A percentile compares a stretch with the other conserved stretches of the same genome.
Conservation (phyloP, 345 rosid species). For the Eucalyptus sp. region DNA sequence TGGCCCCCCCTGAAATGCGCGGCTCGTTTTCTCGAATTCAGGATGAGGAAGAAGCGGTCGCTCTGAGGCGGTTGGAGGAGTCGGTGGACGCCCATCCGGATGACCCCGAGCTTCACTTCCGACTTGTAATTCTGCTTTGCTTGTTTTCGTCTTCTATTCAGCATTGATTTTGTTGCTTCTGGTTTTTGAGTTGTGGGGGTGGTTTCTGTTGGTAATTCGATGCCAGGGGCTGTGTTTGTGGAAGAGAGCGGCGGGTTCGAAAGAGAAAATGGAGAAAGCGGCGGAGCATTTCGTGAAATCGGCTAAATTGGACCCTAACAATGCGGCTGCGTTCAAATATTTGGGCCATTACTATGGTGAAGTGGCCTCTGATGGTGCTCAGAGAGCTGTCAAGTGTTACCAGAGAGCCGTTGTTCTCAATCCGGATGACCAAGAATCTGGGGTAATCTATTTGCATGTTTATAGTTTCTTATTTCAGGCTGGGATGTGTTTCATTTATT, state of each 20-base stretch:
- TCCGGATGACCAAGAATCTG: constrained; percentile 63
- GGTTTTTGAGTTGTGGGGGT: background rate
- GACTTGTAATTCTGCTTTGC: background rate
- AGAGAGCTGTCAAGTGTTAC: constrained; percentile 85
- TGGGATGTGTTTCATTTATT: background rate
- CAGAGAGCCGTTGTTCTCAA: constrained; percentile 64
- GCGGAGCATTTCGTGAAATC: constrained; percentile 67
- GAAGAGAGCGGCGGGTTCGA: constrained; percentile 28
- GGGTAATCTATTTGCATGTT: constrained; percentile 8
- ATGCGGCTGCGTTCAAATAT: constrained; percentile 56
- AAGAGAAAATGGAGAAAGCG: constrained; percentile 30
- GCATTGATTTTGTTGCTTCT: background rate
- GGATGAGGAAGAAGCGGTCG: constrained; percentile 8
- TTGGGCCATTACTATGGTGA: constrained; percentile 65
- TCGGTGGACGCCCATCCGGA: constrained; percentile 55
- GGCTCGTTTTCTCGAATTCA: background rate
- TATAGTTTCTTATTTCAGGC: background rate
- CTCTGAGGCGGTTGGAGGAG: constrained; percentile 29
- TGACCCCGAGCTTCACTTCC: constrained; percentile 30
- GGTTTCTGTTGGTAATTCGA: background rate
- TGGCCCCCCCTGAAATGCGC: background rate
- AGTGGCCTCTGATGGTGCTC: constrained; percentile 24
- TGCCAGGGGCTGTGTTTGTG: constrained; percentile 61
- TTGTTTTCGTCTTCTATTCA: background rate
- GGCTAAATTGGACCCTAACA: constrained; percentile 59